Percentiles rank a stretch among this genome's conserved stretches.
phyloP scores from a whole-genome alignment of 1,139 yeast species.

The Scheffersomyces segobiensis region DNA sequence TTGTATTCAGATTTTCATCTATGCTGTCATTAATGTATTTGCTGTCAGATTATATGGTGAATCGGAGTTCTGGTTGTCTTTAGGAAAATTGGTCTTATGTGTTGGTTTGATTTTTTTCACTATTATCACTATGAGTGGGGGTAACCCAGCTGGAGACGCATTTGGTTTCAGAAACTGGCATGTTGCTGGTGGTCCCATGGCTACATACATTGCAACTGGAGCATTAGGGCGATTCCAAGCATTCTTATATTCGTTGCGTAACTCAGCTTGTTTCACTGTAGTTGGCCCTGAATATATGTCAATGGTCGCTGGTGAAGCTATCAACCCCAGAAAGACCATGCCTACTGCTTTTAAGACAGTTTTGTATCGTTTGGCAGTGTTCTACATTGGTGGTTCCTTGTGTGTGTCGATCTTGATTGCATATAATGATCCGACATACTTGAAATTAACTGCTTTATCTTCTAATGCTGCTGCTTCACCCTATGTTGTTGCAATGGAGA shows the following conservation, averaged over 20 bases:
- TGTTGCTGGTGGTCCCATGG: constrained; percentile 49
- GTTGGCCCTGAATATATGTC: constrained; percentile 87
- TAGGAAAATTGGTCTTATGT: constrained; percentile 71
- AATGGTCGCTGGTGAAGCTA: constrained; percentile 82
- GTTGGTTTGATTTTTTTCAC: constrained; percentile 73
- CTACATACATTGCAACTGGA: constrained; percentile 57
- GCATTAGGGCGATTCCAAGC: constrained; percentile 69
- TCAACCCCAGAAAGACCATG: constrained; percentile 72
- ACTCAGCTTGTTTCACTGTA: constrained; percentile 64
- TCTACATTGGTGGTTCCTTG: constrained; percentile 58
- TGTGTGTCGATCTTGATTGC: constrained; percentile 42
- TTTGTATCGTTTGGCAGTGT: constrained; percentile 65
- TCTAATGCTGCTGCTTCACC: constrained; percentile 39
- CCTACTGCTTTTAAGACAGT: constrained; percentile 81
- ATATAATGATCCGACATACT: constrained; percentile 38
- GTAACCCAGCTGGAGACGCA: constrained; percentile 66
- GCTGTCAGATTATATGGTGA: constrained; percentile 80
- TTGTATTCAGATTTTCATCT: constrained; percentile 60
- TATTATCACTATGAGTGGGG: constrained; percentile 81
- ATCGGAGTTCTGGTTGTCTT: constrained; percentile 75
- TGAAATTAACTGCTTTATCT: constrained; percentile 20
- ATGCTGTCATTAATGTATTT: constrained; percentile 63
- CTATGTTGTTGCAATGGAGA: constrained; percentile 47
- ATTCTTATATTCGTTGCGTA: constrained; percentile 57
- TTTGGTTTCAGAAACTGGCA: constrained; percentile 71